Evolutionary conservation across 345 rosid species (phyloP).

Genomic region (Heritiera fomes): DNA sequence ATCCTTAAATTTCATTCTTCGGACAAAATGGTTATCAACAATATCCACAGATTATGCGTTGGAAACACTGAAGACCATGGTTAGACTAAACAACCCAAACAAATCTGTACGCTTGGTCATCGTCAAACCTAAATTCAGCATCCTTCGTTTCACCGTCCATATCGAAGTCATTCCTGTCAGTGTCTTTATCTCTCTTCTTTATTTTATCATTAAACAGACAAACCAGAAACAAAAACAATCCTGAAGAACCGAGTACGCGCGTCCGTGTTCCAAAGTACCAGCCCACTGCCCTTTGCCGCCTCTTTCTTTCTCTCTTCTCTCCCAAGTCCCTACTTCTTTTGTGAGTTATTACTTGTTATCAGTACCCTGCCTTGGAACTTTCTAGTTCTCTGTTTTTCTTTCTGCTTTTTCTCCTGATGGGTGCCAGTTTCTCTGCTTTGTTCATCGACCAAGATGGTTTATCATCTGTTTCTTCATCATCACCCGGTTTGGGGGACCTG

Average conservation of each 20-base stretch:
- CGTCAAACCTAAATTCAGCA: not conserved
- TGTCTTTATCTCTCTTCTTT: not conserved
- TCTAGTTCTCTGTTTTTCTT: slow-evolving; percentile 13
- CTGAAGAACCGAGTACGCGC: slow-evolving; percentile 18
- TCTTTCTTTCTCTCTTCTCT: not conserved
- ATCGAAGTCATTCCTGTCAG: not conserved
- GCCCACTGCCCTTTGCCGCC: not conserved
- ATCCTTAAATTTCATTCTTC: not conserved
- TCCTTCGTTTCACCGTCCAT: not conserved
- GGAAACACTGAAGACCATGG: not conserved
- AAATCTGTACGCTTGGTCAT: no score
- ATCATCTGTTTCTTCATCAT: slow-evolving; percentile 23
- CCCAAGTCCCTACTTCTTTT: not conserved
- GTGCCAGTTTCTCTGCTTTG: slow-evolving; percentile 54
- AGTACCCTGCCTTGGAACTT: not conserved
- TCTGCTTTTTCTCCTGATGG: slow-evolving; percentile 46
- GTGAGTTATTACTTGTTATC: not conserved
- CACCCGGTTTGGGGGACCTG: slow-evolving; percentile 64
- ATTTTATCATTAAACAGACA: slow-evolving; percentile 13
- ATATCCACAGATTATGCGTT: not conserved
- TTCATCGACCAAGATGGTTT: slow-evolving; percentile 29
- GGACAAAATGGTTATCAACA: not conserved
- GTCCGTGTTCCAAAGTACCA: slow-evolving; percentile 7
- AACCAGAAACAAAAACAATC: not conserved
- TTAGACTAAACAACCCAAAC: not conserved